These are phyloP conservation scores for Brassica nigra DNA, from an alignment of 345 rosid species.

Conservation along the genomic window DNA sequence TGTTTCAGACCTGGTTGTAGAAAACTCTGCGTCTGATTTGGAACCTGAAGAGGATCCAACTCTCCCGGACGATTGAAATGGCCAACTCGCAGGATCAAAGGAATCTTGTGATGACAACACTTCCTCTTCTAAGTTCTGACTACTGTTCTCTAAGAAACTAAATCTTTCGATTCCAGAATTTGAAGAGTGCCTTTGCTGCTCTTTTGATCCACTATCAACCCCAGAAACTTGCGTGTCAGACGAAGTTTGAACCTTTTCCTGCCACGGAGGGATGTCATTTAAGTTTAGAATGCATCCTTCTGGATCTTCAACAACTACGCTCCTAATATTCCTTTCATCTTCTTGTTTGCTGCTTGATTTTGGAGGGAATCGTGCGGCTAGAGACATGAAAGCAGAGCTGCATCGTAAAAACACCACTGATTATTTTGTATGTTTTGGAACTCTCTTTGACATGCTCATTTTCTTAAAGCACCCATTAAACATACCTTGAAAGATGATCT, in stretches of 20 bases:
- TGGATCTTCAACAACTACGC: slow-evolving; percentile 61
- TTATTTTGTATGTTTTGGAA: slow-evolving; percentile 19
- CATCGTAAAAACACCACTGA: slow-evolving; percentile 36
- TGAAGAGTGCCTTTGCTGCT: slow-evolving; percentile 42
- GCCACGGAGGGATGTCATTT: slow-evolving; percentile 47
- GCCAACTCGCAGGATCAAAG: slow-evolving; percentile 43
- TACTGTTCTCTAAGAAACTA: slow-evolving; percentile 44
- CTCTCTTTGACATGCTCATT: slow-evolving; percentile 11
- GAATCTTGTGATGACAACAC: slow-evolving; percentile 77
- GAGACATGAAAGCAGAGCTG: slow-evolving; percentile 96
- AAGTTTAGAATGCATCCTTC: slow-evolving; percentile 46
- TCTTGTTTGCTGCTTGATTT: slow-evolving; percentile 45
- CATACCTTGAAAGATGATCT: slow-evolving; percentile 95
- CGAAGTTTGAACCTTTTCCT: slow-evolving; percentile 42
- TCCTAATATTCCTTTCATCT: slow-evolving; percentile 35
- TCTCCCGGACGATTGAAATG: slow-evolving; percentile 51
- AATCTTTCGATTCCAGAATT: slow-evolving; percentile 47
- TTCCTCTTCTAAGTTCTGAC: slow-evolving; percentile 65
- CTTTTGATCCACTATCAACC: slow-evolving; percentile 43
- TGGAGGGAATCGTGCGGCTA: slow-evolving; percentile 75
- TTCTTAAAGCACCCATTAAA: slow-evolving; percentile 1
- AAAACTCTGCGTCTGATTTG: slow-evolving; percentile 66
- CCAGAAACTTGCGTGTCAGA: slow-evolving; percentile 45
- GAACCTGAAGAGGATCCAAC: slow-evolving; percentile 59
- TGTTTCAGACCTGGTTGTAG: slow-evolving; percentile 43